These are phyloP conservation scores for Steccherinum ochraceum DNA, from an alignment of 768 basidiomycete genomes.

Conservation along the genomic window DNA sequence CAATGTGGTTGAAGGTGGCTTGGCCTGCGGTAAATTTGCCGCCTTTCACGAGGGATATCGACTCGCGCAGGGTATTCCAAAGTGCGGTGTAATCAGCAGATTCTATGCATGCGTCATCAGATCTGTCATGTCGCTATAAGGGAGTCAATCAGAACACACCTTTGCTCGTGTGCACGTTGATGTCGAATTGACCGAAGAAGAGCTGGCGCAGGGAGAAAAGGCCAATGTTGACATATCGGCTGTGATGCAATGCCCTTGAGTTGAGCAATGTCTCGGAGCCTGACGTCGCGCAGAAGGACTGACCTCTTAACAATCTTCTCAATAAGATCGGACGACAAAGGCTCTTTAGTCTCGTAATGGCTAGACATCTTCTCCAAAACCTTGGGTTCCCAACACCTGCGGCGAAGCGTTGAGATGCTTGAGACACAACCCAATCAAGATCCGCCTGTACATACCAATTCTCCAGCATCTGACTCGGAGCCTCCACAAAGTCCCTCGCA, in stretches of 20 bases:
- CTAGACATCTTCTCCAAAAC: slow-evolving; percentile 74
- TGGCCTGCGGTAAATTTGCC: slow-evolving; percentile 62
- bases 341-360: slow-evolving; percentile 71
- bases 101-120: slow-evolving; percentile 31
- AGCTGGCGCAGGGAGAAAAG: slow-evolving; percentile 78
- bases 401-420: not conserved
- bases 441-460: slow-evolving; percentile 67
- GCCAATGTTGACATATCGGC: slow-evolving; percentile 72
- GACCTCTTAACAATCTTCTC: slow-evolving; percentile 76
- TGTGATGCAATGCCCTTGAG: slow-evolving; percentile 8
- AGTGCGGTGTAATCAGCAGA: slow-evolving; percentile 68
- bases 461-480: slow-evolving; percentile 89
- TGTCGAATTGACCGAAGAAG: slow-evolving; percentile 78
- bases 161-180: slow-evolving; percentile 67
- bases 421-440: too few relatives aligned
- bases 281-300: slow-evolving; percentile 1
- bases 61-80: slow-evolving; percentile 70
- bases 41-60: slow-evolving; percentile 63
- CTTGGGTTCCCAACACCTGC: slow-evolving; percentile 75
- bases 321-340: slow-evolving; percentile 67
- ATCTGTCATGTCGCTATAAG: too few relatives aligned
- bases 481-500: slow-evolving; percentile 81
- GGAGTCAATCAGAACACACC: slow-evolving; percentile 28
- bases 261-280: not conserved
- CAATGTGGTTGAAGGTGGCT: slow-evolving; percentile 70